Evolutionary conservation across 192 early-diverging fungal genomes (phyloP), one percentile per base, ranked within the genome.

Genomic region (Bifiguratus adelaidae): DNA sequence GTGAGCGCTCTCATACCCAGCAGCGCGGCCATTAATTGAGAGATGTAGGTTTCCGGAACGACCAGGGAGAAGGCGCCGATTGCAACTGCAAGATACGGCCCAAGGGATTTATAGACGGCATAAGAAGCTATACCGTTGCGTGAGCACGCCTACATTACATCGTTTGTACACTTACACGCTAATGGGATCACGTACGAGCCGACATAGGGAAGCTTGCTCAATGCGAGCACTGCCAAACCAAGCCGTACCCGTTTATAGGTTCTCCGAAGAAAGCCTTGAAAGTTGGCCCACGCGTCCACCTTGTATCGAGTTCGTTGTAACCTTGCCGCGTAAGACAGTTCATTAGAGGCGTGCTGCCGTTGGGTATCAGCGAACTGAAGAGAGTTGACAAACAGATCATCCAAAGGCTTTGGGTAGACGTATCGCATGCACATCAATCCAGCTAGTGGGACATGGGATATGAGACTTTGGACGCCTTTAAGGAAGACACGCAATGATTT

Each of bases 301-400:
- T 43, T 50, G 36, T 55, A 54, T 4, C 56, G 45, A 15, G 65
- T 61, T 0, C 43, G 34, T 13, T 59, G 43, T 4, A 73, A 32
- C 0, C 63, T 59, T 3, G 66, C 38, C 6, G 67, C 44, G 29
- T 71, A 71, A 11, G 65, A 57, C 5, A 51, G 53, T 18, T 67
- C 45, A 25, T 61, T 42, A 15, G 60, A 56, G 4, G 49, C 24
- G 7, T 48, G 27, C 7, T 11, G 22, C 22, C 24, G 21, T 9
- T 1, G 7, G 25, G 11, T 49, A 37, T 78, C 76, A 15, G 71
- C 48, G 30, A 63, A 67, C 8, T 45, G 29, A 5, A 78, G 32
- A 4, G 67, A 67, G 12, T 74, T 67, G 34, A 81, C 52, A 50
- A 81, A 81, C 20, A 81, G 56, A 30, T 67, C 61, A 48, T 81